Base-by-base conservation (phyloP, 257 asterid species). In the Knoxia roxburghii region DNA sequence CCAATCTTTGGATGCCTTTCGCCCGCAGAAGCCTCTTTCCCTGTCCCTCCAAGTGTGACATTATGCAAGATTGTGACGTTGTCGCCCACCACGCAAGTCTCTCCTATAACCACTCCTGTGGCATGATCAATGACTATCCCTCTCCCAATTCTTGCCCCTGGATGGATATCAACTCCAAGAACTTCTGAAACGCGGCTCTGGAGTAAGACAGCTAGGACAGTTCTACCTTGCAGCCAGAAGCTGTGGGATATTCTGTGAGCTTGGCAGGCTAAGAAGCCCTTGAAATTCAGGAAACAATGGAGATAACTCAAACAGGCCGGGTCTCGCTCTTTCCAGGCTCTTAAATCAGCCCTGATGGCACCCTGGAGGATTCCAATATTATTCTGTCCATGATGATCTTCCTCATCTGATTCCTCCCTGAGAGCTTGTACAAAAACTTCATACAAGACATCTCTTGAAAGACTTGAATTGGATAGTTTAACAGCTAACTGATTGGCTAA, bases 91-190 rank as follows among this genome's bases (percentile, higher is more conserved):
- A 73, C 77, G 10, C 68, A 67, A 5, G 77, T 73, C 56, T 73
- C 73, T 32, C 77, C 73, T 13, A 73, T 18, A 18, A 73, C 77
- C 3, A 73, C 68, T 50, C 77, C 73, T 4, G 65, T 67, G 24
- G 69, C 77, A 67, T 67, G 77, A 67, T 73, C 73, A n/a, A 73
- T 48, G 0, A 73, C 63, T 46, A 73, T 61, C 73, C 77, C 77
- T 17, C 41, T 39, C 57, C 77, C 77, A 0, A 73, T 60, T 20
- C 32, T 60, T 1, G 77, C 73, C 20, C 69, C 69, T 6, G 77
- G 77, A 61, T 73, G 77, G 23, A 73, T 73, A 39, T 73, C 77
- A 20, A 67, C 73, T 32, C 65, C 77, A 62, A 73, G 60, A 14
- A 41, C 73, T 27, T 73, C 73, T 0, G 77, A 73, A 59, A 73